Percentiles rank a stretch among this genome's conserved stretches.
phyloP scores from a whole-genome alignment of 192 early-diverging fungal genomes.

The Coemansia sp. region DNA sequence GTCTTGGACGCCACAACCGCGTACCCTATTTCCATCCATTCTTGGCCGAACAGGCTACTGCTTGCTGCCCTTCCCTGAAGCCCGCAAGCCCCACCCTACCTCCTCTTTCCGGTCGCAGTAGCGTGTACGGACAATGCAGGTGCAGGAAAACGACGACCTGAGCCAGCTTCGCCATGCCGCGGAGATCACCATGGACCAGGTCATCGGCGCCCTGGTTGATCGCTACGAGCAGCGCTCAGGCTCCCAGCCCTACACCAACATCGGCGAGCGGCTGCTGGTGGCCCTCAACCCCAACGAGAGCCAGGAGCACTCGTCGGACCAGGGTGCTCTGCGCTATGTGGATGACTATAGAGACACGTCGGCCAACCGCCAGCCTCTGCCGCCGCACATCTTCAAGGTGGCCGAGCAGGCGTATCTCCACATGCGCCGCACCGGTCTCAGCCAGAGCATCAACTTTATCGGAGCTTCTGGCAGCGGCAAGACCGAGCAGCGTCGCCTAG shows the following conservation, averaged over 20 bases:
- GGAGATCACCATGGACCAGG: slow-evolving; percentile 22
- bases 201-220: slow-evolving; percentile 24
- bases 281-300: slow-evolving; percentile 64
- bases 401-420: slow-evolving; percentile 83
- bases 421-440: slow-evolving; percentile 76
- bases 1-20: too few relatives aligned
- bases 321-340: slow-evolving; percentile 68
- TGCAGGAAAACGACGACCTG: slow-evolving; percentile 54
- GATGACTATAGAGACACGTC: slow-evolving; percentile 66
- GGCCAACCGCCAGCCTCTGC: slow-evolving; percentile 35
- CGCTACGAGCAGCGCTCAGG: slow-evolving; percentile 45
- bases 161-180: slow-evolving; percentile 18
- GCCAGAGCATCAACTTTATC: slow-evolving; percentile 84
- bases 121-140: slow-evolving; percentile 11
- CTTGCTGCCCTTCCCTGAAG: too few relatives aligned
- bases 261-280: slow-evolving; percentile 66
- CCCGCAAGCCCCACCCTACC: too few relatives aligned
- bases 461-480: slow-evolving; percentile 89
- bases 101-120: too few relatives aligned
- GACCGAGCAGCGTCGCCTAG: slow-evolving; percentile 65
- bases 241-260: slow-evolving; percentile 60
- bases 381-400: slow-evolving; percentile 82
- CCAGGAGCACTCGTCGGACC: slow-evolving; percentile 53
- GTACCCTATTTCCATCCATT: too few relatives aligned
- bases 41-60: too few relatives aligned